These are phyloP conservation scores for Isatis lusitanica DNA, from an alignment of 441 rosid genomes.

Conservation along the genomic window DNA sequence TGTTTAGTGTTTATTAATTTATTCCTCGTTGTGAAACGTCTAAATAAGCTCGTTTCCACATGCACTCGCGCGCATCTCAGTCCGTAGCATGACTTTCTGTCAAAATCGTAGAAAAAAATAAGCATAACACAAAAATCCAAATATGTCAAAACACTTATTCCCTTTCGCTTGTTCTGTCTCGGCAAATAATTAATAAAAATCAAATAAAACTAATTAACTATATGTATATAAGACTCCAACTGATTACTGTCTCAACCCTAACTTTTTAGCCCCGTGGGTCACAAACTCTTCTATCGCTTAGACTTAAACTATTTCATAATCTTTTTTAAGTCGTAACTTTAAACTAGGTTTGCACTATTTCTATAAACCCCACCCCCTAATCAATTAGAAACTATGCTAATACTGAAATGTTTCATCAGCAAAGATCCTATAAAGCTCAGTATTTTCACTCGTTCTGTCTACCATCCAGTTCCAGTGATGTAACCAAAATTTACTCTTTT, in stretches of 20 bases:
- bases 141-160: slow-evolving; percentile 70
- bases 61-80: slow-evolving; percentile 53
- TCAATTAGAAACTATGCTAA: background rate
- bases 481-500: background rate
- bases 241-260: slow-evolving; percentile 46
- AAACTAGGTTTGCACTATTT: slow-evolving; percentile 1
- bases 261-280: slow-evolving; percentile 45
- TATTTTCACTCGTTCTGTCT: background rate
- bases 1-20: background rate
- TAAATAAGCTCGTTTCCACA: slow-evolving; percentile 48
- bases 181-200: slow-evolving; percentile 15
- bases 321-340: background rate
- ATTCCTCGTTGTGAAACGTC: slow-evolving; percentile 33
- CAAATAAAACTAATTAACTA: background rate
- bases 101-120: slow-evolving; percentile 42
- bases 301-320: slow-evolving; percentile 3
- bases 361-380: background rate
- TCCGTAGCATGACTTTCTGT: slow-evolving; percentile 56
- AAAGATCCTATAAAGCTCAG: background rate
- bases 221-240: slow-evolving; percentile 41
- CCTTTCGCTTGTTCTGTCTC: slow-evolving; percentile 57
- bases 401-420: background rate
- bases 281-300: slow-evolving; percentile 48
- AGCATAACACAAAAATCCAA: slow-evolving; percentile 50
- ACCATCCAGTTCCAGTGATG: background rate